Base-by-base conservation (phyloP, 2,329 filamentous ascomycete species). In the Intubia oerlemansii region DNA sequence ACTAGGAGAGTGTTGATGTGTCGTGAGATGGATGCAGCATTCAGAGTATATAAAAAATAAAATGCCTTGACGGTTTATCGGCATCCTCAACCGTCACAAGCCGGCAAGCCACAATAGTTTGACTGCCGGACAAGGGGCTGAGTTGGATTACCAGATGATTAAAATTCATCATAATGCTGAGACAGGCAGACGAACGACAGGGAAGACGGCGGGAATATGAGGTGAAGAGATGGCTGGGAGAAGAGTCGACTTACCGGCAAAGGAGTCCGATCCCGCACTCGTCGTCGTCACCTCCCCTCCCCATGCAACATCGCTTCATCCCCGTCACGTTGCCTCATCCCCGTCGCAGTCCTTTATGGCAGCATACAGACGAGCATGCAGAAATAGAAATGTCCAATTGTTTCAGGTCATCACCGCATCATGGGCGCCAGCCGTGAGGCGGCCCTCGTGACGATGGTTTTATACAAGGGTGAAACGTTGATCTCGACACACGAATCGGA, bases 391-490 rank as follows among this genome's bases (percentile, higher is more conserved):
- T 67, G 63, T 68, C 54, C 54, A 47, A 37, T 66, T 66, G 62
- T 57, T 56, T 66, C 59, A 68, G 65, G 65, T 70, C 63, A 69
- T 69, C 65, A 66, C 42, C 65, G 61, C 56, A 64, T 69, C 65
- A 67, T 69, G 65, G 62, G 44, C 56, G 61, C 62, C 62, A 51
- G 25, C 34, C 20, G 29, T 43, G 49, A 59, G 61, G 61, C 33
- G 64, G 63, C 64, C 62, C 65, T 70, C 65, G 60, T 66, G 63
- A 66, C 57, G 52, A 70, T 68, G 65, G 65, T 70, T 69, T 70
- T 70, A 59, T 55, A 54, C 61, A 67, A 66, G 54, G 60, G 60
- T n/a, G n/a, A 39, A 38, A 25, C 9, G 21, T 62, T 54, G 39
- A 44, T 70, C 64, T 69, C 45, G 63, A 66, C 64, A 53, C 59